phyloP scores from a whole-genome alignment of 164 flowering plant species.

The Kalanchoe fedtschenkoi region DNA sequence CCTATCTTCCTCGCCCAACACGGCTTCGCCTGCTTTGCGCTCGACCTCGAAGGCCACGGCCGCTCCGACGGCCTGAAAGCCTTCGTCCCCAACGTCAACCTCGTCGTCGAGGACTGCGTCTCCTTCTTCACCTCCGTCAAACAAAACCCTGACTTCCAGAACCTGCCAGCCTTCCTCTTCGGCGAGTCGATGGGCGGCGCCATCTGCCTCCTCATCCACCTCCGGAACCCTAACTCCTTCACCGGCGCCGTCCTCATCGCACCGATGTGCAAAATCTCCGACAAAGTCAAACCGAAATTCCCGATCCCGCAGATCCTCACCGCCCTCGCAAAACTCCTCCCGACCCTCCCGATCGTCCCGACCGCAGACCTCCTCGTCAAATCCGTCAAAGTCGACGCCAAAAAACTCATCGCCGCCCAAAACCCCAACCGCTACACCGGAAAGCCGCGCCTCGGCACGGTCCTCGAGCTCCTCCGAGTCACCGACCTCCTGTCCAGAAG shows the following conservation, averaged over 20 bases:
- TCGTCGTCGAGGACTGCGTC: constrained; percentile 50
- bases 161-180: constrained; percentile 44
- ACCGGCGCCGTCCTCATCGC: constrained; percentile 67
- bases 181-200: constrained; percentile 98
- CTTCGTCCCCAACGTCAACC: constrained; percentile 60
- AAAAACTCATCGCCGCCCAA: constrained; percentile 38
- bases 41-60: constrained; percentile 85
- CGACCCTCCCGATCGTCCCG: constrained; percentile 67
- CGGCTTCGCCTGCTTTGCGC: constrained; percentile 74
- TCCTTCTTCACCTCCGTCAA: constrained; percentile 45
- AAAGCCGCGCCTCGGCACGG: constrained; percentile 78
- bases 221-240: constrained; percentile 25
- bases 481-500: constrained; percentile 39
- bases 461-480: constrained; percentile 52
- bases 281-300: constrained; percentile 68
- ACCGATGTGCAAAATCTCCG: constrained; percentile 83
- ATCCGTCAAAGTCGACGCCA: constrained; percentile 61
- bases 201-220: constrained; percentile 55
- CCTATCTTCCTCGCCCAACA: constrained; percentile 65
- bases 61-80: constrained; percentile 62
- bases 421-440: constrained; percentile 67
- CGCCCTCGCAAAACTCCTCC: constrained; percentile 39
- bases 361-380: constrained; percentile 54
- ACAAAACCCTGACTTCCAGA: constrained; percentile 18
- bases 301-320: constrained; percentile 64